A percentile compares a stretch with the other conserved stretches of the same genome.
Evolutionary conservation across 495 filamentous ascomycete species (phyloP).

Genomic region (Chaetomidium leptoderma): DNA sequence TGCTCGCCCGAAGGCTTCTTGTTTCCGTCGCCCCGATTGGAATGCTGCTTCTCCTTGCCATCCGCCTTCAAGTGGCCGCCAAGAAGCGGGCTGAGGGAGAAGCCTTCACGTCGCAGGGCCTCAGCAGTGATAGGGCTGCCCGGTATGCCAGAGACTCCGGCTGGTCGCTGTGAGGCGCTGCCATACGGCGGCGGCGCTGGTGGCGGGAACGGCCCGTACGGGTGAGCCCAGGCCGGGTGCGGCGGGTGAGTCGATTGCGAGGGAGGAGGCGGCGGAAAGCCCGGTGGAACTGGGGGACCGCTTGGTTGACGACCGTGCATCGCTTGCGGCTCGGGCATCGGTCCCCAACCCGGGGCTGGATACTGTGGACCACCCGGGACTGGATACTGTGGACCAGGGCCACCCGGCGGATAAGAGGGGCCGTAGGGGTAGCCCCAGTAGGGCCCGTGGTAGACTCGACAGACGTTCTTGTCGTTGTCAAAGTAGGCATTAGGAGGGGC

Average conservation of each 20-base stretch:
- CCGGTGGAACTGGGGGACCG: background rate
- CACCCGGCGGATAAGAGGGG: background rate
- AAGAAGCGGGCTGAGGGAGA: slow-evolving; percentile 4
- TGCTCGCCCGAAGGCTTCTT: background rate
- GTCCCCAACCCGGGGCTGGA: background rate
- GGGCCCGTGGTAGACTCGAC: slow-evolving; percentile 49
- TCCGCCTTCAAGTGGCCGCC: background rate
- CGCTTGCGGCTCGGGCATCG: background rate
- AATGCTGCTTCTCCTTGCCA: background rate
- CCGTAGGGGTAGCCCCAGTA: slow-evolving; percentile 43
- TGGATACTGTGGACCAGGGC: background rate
- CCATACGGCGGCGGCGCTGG: background rate
- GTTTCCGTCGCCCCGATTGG: background rate
- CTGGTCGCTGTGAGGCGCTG: background rate
- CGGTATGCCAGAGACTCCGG: slow-evolving; percentile 5
- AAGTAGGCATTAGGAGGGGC: slow-evolving; percentile 50
- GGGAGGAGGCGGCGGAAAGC: background rate
- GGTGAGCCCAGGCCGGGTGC: background rate
- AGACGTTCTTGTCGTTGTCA: slow-evolving; percentile 36
- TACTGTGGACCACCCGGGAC: background rate
- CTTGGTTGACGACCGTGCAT: background rate
- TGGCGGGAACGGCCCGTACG: background rate
- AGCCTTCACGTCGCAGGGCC: slow-evolving; percentile 3
- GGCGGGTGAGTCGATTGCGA: background rate
- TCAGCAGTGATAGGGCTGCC: background rate